Evolutionary conservation across 345 rosid species (phyloP).

Genomic region (Heritiera littoralis): DNA sequence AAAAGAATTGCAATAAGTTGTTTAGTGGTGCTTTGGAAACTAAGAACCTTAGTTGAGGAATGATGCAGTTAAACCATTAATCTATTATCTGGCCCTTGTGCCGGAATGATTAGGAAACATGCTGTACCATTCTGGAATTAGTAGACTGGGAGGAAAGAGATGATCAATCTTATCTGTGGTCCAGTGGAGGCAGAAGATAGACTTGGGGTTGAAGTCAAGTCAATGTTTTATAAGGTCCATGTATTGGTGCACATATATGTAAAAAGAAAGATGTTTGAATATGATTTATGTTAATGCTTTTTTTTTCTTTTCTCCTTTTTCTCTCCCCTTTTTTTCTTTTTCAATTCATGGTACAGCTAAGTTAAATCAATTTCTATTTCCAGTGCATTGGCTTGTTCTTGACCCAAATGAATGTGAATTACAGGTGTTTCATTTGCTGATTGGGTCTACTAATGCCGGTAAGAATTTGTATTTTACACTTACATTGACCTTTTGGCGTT

Average conservation of each 20-base stretch:
- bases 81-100: not conserved
- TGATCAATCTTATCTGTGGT: not conserved
- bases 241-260: not conserved
- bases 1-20: not conserved
- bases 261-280: not conserved
- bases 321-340: not conserved
- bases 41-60: conserved; percentile 7
- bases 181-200: conserved; percentile 10
- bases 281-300: not conserved
- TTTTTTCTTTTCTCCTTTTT: not conserved
- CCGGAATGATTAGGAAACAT: not conserved
- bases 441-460: conserved; percentile 59
- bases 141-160: not conserved
- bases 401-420: conserved; percentile 27
- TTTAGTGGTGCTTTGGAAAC: not conserved
- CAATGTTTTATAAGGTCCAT: not conserved
- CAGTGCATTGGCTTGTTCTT: conserved; percentile 15
- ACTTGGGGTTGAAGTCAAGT: not conserved
- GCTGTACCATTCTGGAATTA: not conserved
- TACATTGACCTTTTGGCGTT: not conserved
- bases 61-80: not conserved
- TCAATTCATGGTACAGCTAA: not conserved
- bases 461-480: conserved; percentile 23
- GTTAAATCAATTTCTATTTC: not conserved
- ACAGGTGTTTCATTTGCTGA: conserved; percentile 65